These are phyloP conservation scores for Batkoa obscura DNA, from an alignment of 371 early-diverging fungal genomes.

Conservation along the genomic window DNA sequence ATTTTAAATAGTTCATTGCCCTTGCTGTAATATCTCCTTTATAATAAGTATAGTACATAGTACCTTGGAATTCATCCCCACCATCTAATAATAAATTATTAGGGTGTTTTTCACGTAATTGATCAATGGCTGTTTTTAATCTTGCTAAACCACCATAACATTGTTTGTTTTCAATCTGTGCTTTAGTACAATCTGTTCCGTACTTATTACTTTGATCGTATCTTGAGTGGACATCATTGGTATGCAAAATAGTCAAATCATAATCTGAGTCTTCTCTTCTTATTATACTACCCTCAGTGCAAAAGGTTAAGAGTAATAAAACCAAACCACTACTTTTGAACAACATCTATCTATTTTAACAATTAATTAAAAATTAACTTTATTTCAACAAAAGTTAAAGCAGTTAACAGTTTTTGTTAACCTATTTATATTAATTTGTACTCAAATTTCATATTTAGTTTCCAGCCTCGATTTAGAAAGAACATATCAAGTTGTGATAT, in stretches of 20 bases:
- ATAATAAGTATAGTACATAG: slow-evolving; percentile 32
- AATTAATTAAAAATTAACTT: no score
- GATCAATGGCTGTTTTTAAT: slow-evolving; percentile 26
- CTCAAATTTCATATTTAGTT: no score
- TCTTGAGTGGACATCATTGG: slow-evolving; percentile 45
- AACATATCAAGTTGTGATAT: no score
- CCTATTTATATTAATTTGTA: no score
- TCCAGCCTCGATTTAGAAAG: no score
- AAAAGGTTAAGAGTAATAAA: no score
- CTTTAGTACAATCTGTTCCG: slow-evolving; percentile 25
- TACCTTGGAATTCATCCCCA: slow-evolving; percentile 42
- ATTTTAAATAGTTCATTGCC: slow-evolving; percentile 32
- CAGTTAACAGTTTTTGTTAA: no score
- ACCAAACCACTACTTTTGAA: no score
- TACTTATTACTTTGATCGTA: slow-evolving; percentile 27
- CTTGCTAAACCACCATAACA: slow-evolving; percentile 42
- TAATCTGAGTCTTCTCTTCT: slow-evolving; percentile 11
- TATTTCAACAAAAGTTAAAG: no score
- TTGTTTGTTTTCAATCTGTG: slow-evolving; percentile 15
- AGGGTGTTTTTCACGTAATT: slow-evolving; percentile 17
- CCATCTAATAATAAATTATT: slow-evolving; percentile 29
- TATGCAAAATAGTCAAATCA: slow-evolving; percentile 26
- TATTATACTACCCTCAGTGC: no score
- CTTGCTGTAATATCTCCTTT: slow-evolving; percentile 24
- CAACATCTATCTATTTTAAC: no score